Evolutionary conservation across 2,329 filamentous ascomycete genomes (phyloP).

Genomic region (Venturia effusa): DNA sequence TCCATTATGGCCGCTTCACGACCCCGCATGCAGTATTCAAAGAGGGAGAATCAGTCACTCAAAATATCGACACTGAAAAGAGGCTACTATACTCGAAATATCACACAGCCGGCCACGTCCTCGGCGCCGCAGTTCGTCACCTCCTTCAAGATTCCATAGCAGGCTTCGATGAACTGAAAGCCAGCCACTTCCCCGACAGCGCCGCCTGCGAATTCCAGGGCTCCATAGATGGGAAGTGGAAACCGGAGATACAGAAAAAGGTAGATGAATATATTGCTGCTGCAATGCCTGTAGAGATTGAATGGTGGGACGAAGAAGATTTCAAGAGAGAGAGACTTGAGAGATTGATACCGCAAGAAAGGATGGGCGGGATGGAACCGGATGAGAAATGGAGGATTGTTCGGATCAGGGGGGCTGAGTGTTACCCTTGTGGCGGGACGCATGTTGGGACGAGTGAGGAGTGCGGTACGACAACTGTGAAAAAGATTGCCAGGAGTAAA

Average conservation of each 20-base stretch:
- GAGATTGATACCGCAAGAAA: slow-evolving; percentile 43
- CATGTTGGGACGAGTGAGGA: slow-evolving; percentile 52
- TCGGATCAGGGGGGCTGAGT: slow-evolving; percentile 55
- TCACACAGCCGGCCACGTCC: slow-evolving; percentile 64
- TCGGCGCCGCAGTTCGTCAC: slow-evolving; percentile 55
- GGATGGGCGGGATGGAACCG: slow-evolving; percentile 14
- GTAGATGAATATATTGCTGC: slow-evolving; percentile 47
- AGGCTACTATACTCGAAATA: slow-evolving; percentile 54
- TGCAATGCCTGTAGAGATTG: slow-evolving; percentile 34
- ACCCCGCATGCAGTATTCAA: slow-evolving; percentile 24
- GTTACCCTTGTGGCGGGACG: slow-evolving; percentile 66
- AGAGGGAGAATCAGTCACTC: slow-evolving; percentile 37
- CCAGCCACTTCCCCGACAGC: slow-evolving; percentile 58
- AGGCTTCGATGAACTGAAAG: slow-evolving; percentile 56
- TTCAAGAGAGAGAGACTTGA: slow-evolving; percentile 31
- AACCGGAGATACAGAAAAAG: slow-evolving; percentile 44
- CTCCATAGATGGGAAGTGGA: slow-evolving; percentile 45
- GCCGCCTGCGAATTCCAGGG: slow-evolving; percentile 60
- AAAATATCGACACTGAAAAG: slow-evolving; percentile 50
- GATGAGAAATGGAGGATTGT: slow-evolving; percentile 45
- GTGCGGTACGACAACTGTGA: slow-evolving; percentile 52
- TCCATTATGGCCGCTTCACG: slow-evolving; percentile 54
- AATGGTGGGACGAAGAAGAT: slow-evolving; percentile 57
- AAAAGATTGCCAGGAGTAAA: slow-evolving; percentile 55
- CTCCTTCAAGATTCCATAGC: slow-evolving; percentile 41